These are phyloP conservation scores for Dinochytrium kinnereticum DNA, from an alignment of 371 early-diverging fungal species.

Conservation along the genomic window DNA sequence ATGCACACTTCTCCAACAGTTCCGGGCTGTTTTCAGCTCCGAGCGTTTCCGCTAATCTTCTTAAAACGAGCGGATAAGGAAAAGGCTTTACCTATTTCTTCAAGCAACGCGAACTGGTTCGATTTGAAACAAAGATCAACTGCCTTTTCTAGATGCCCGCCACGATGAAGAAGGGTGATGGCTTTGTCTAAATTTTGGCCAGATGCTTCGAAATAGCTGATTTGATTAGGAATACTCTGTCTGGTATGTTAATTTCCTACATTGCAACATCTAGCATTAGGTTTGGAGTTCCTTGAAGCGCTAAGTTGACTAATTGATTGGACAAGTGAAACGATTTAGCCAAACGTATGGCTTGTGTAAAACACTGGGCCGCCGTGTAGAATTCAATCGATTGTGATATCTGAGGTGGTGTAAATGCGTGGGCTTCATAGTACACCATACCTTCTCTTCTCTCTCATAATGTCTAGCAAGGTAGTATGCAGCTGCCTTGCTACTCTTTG, in stretches of 20 bases:
- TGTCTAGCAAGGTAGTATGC: conserved; percentile 52
- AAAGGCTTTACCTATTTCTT: conserved; percentile 51
- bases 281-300: conserved; percentile 46
- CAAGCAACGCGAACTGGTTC: conserved; percentile 41
- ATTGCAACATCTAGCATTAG: conserved; percentile 54
- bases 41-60: conserved; percentile 21
- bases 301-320: conserved; percentile 52
- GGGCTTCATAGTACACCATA: background rate
- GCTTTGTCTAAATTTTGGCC: conserved; percentile 44
- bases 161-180: conserved; percentile 45
- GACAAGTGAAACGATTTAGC: conserved; percentile 53
- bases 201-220: conserved; percentile 46
- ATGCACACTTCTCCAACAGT: conserved; percentile 36
- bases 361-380: conserved; percentile 51
- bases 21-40: conserved; percentile 38
- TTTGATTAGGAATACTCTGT: background rate
- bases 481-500: conserved; percentile 44
- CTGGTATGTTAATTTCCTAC: conserved; percentile 29
- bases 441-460: conserved; percentile 52
- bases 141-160: conserved; percentile 47
- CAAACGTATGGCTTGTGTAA: conserved; percentile 53
- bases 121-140: conserved; percentile 49
- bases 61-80: background rate
- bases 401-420: conserved; percentile 20
- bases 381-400: conserved; percentile 50